phyloP scores from a whole-genome alignment of 2,329 filamentous ascomycete genomes.

The Paraphaeosphaeria sporulosa region DNA sequence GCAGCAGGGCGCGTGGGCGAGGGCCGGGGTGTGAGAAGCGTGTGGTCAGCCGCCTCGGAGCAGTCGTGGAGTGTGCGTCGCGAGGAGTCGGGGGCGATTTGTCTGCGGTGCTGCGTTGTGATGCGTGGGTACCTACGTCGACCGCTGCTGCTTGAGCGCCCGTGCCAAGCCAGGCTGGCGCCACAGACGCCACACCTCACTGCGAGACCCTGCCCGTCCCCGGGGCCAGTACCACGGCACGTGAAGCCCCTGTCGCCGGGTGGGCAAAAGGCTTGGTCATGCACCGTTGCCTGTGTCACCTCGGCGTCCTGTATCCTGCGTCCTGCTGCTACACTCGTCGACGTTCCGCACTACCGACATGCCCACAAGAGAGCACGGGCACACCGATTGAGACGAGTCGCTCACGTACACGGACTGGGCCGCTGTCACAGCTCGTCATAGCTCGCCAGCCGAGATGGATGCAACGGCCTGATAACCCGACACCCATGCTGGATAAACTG shows the following conservation, averaged over 20 bases:
- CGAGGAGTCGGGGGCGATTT: slow-evolving; percentile 7
- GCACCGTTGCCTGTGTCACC: neutral
- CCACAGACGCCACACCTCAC: slow-evolving; percentile 1
- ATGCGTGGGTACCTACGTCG: slow-evolving; percentile 9
- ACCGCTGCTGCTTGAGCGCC: neutral
- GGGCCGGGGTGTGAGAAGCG: neutral
- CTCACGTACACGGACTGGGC: neutral
- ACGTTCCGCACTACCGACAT: neutral
- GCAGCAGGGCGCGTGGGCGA: slow-evolving; percentile 6
- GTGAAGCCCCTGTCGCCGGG: no score
- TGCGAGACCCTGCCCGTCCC: neutral
- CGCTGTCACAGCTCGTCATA: neutral
- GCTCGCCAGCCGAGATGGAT: neutral
- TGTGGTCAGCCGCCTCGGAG: slow-evolving; percentile 7
- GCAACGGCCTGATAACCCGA: neutral
- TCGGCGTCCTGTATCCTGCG: neutral
- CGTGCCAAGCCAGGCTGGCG: slow-evolving; percentile 2
- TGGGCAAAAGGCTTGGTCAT: neutral
- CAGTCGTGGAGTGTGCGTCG: neutral
- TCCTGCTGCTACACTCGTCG: neutral
- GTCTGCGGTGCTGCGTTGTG: neutral
- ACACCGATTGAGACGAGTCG: neutral
- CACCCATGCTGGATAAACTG: neutral
- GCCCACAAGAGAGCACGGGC: neutral
- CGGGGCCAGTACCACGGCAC: no score